Percentiles rank a stretch among this genome's conserved stretches.
Evolutionary conservation across 805 yeast species (phyloP).

Genomic region (Spathaspora boniae): DNA sequence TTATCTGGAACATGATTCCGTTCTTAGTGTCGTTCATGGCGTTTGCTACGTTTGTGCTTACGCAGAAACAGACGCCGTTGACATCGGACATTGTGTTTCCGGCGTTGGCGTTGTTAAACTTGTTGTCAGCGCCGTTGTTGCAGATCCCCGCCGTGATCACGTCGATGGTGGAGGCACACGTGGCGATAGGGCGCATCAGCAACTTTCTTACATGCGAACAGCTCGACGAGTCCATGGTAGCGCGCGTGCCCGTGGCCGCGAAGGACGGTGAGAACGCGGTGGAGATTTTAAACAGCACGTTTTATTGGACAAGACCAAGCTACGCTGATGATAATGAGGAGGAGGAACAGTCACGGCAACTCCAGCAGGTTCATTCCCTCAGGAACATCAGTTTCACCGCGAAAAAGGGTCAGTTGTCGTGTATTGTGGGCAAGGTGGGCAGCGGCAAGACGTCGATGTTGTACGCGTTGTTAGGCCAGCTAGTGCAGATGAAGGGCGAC

Average conservation of each 20-base stretch:
- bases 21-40: conserved; percentile 61
- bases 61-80: conserved; percentile 42
- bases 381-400: conserved; percentile 47
- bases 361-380: conserved; percentile 30
- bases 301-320: conserved; percentile 43
- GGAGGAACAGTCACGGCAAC: conserved; percentile 5
- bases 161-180: conserved; percentile 54
- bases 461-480: conserved; percentile 52
- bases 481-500: conserved; percentile 18
- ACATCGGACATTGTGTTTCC: conserved; percentile 71
- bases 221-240: conserved; percentile 32
- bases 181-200: conserved; percentile 53
- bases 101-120: conserved; percentile 56
- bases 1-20: conserved; percentile 65
- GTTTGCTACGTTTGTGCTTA: conserved; percentile 51
- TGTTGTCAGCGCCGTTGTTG: conserved; percentile 56
- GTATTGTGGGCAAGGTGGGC: conserved; percentile 67
- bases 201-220: conserved; percentile 48
- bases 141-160: conserved; percentile 58
- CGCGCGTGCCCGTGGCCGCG: conserved; percentile 12
- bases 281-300: conserved; percentile 45
- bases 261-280: conserved; percentile 19
- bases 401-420: conserved; percentile 49
- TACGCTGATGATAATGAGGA: conserved; percentile 24
- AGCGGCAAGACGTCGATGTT: conserved; percentile 62